Conservation (phyloP, 805 yeast species). For the Komagataella phaffii region DNA sequence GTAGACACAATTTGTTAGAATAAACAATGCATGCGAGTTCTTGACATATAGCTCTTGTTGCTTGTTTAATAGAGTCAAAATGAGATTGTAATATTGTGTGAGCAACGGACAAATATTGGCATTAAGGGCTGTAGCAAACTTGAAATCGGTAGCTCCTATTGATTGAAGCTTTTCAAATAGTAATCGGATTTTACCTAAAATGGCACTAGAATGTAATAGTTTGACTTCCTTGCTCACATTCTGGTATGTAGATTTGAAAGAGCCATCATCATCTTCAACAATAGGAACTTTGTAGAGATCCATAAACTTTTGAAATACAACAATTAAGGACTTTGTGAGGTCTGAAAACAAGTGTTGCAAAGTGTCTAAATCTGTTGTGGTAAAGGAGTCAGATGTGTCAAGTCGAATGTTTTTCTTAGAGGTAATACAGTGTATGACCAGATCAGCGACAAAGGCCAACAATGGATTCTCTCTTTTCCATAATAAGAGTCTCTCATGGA, state of each 20-base stretch:
- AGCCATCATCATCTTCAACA: conserved; percentile 44
- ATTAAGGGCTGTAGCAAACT: conserved; percentile 28
- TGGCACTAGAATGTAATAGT: conserved; percentile 11
- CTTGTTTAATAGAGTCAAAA: conserved; percentile 8
- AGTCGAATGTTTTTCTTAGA: background rate
- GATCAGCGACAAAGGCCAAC: conserved; percentile 33
- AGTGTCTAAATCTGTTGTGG: background rate
- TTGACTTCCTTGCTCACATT: conserved; percentile 27
- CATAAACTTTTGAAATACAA: conserved; percentile 51
- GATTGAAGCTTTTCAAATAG: background rate
- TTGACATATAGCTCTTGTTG: conserved; percentile 23
- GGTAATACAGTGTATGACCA: conserved; percentile 20
- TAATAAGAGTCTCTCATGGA: conserved; percentile 13
- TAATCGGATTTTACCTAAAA: conserved; percentile 6
- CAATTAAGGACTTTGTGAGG: conserved; percentile 43
- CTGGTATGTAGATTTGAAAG: conserved; percentile 45
- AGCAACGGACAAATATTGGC: conserved; percentile 52
- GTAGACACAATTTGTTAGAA: conserved; percentile 40
- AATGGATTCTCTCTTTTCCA: conserved; percentile 21
- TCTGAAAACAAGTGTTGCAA: conserved; percentile 36
- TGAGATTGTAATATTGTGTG: conserved; percentile 41
- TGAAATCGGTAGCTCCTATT: background rate
- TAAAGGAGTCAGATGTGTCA: background rate
- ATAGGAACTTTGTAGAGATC: conserved; percentile 21
- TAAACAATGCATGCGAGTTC: conserved; percentile 47